phyloP scores from a whole-genome alignment of 2,329 filamentous ascomycete genomes.

The Corinectria fuckeliana region DNA sequence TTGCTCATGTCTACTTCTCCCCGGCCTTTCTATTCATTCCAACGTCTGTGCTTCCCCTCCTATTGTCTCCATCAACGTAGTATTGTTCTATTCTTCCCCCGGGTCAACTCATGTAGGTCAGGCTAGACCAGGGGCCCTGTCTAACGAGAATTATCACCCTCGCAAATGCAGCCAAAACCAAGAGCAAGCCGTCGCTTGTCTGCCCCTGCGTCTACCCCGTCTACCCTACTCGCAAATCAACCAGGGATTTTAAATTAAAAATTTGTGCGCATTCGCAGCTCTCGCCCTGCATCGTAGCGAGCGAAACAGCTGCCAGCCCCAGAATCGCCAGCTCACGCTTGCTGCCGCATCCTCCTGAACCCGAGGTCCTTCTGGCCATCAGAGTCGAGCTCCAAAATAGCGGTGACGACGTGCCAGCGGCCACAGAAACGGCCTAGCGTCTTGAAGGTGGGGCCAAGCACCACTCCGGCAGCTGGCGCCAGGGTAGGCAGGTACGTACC shows the following conservation, averaged over 20 bases:
- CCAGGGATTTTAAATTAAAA: not conserved
- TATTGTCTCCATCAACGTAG: not conserved
- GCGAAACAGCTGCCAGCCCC: slow-evolving; percentile 25
- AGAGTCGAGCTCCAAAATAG: slow-evolving; percentile 35
- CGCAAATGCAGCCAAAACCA: not conserved
- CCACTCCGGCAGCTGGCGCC: slow-evolving; percentile 6
- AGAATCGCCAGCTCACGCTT: slow-evolving; percentile 17
- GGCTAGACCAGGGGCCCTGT: slow-evolving; percentile 1
- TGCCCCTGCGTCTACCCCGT: not conserved
- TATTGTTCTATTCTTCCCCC: not conserved
- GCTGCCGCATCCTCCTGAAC: slow-evolving; percentile 6
- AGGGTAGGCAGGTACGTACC: not conserved
- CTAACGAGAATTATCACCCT: slow-evolving; percentile 8
- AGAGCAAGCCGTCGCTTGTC: slow-evolving; percentile 2
- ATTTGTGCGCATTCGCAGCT: slow-evolving; percentile 15
- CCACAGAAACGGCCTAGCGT: slow-evolving; percentile 26
- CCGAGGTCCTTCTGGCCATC: not conserved
- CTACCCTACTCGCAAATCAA: not conserved
- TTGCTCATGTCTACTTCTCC: not conserved
- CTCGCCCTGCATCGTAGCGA: slow-evolving; percentile 25
- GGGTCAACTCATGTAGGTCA: slow-evolving; percentile 2
- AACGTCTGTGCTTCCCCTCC: not conserved
- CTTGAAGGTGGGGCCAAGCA: not conserved
- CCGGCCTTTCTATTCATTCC: not conserved
- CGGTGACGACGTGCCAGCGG: slow-evolving; percentile 35